These are phyloP conservation scores for Candida sanyaensis DNA, from an alignment of 1,139 yeast species.

Conservation along the genomic window DNA sequence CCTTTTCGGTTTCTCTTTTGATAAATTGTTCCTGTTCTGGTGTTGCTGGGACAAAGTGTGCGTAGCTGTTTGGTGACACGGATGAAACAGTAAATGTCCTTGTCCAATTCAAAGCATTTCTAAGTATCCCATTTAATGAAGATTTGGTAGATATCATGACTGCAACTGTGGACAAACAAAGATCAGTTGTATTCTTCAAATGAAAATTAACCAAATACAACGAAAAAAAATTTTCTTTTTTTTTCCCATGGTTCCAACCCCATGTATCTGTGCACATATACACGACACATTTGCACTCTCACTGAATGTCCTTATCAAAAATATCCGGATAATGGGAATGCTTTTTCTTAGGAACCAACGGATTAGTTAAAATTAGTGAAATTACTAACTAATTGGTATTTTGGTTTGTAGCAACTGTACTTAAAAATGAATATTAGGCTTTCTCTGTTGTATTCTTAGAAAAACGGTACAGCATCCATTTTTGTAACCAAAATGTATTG, in stretches of 20 bases:
- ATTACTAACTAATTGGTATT: too few relatives aligned
- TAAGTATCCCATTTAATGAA: background rate
- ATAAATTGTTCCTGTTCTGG: conserved; percentile 12
- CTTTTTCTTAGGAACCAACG: too few relatives aligned
- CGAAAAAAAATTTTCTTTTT: background rate
- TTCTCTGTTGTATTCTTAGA: too few relatives aligned
- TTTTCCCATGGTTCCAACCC: background rate
- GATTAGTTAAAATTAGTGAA: too few relatives aligned
- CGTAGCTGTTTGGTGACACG: background rate
- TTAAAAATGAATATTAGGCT: too few relatives aligned
- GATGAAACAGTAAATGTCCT: background rate
- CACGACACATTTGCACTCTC: too few relatives aligned
- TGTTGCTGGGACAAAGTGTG: conserved; percentile 6
- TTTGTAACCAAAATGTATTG: too few relatives aligned
- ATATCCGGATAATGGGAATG: too few relatives aligned
- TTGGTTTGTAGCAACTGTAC: too few relatives aligned
- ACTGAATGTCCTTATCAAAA: too few relatives aligned
- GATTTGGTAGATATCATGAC: background rate
- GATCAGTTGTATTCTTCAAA: background rate
- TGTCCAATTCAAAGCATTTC: background rate
- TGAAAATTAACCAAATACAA: background rate
- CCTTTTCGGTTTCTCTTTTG: conserved; percentile 50
- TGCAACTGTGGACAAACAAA: background rate
- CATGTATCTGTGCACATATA: too few relatives aligned
- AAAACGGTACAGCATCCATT: too few relatives aligned